Evolutionary conservation across 2,329 filamentous ascomycete species (phyloP), one percentile per base, ranked within the genome.

Genomic region (Fusarium setosum): DNA sequence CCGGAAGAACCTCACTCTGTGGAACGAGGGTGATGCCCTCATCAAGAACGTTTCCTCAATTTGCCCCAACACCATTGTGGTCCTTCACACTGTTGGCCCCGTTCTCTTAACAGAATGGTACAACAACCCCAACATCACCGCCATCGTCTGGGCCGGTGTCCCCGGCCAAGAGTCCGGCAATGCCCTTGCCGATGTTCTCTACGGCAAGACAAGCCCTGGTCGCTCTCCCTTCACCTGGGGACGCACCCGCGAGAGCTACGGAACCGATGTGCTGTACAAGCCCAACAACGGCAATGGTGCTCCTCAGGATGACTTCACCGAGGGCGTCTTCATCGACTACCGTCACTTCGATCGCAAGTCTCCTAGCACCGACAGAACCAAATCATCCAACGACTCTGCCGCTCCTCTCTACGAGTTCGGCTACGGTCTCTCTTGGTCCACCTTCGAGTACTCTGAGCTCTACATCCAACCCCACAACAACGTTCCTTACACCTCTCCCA

Each of bases 1-100:
- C 77, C 90, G 96, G 52, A 94, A 94, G 73, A 97, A 99, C 79
- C 83, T 99, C 34, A 97, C 94, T 0, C 83, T 97, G 1, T 98
- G 95, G 95, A 84, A 90, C 61, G 86, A 89, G 59, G 94, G 93
- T 37, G 93, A 98, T 52, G 84, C 86, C 1, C 80, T 98, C 55
- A 92, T 98, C 79, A 86, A 91, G 78, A 93, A 91, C 45, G 92
- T 97, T 11, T 89, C 93, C 1, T 84, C 88, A 8, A 75, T 88
- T 63, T 94, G 91, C 83, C 89, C 90, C 81, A 97, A 97, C 84
- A 97, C 94, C 12, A 91, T 98, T 60, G 92, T 98, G 15, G 88
- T 97, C 57, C 90, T 98, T 59, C 95, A 98, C 81, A 93, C 92
- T 2, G 87, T 90, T 4, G 94, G 94, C 0, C 88, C 94, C 1